Evolutionary conservation across 805 yeast species (phyloP), one percentile per base, ranked within the genome.

Genomic region (Isabelozyma gotoi): DNA sequence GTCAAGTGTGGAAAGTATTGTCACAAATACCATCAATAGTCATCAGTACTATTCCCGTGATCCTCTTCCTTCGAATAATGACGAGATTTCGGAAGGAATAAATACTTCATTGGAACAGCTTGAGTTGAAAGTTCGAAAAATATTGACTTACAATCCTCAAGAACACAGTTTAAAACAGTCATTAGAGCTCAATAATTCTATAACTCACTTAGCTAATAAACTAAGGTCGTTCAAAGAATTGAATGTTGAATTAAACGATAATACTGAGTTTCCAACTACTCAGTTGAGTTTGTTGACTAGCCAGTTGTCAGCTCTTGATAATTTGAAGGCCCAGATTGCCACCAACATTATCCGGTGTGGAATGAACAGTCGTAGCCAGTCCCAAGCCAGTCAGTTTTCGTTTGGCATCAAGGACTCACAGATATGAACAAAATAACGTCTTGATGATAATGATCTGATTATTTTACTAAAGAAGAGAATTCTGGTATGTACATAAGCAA

Each of bases 261-360:
- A 45, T 6, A 21, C 47, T 32, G 48, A 57, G 39, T 48, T 65
- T 18, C 50, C 57, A 21, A 38, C 66, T 1, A 48, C 63, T 2
- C 65, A 65, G 16, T 45, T 71, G 32, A 50, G 65, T 14, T 48
- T 69, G 18, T 39, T 71, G 7, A 60, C 69, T 1, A 52, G 63
- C 15, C 67, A 71, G 43, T 41, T 65, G 16, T 46, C 58, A 1
- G 52, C 58, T 5, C 43, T 63, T 12, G 61, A 60, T 12, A 47
- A 46, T 7, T 45, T 59, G 21, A 54, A 55, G 38, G 35, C 47
- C 8, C 53, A 51, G 37, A 44, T 57, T 6, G 27, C 49, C 3
- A 46, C 43, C 14, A 51, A 44, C 19, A 46, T 53, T 3, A 34
- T 51, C 4, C 29, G 50, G 19, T 43, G 43, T n/a, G 44, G 36